phyloP scores from a whole-genome alignment of 2,329 filamentous ascomycete species.

The Aspergillus texensis region DNA sequence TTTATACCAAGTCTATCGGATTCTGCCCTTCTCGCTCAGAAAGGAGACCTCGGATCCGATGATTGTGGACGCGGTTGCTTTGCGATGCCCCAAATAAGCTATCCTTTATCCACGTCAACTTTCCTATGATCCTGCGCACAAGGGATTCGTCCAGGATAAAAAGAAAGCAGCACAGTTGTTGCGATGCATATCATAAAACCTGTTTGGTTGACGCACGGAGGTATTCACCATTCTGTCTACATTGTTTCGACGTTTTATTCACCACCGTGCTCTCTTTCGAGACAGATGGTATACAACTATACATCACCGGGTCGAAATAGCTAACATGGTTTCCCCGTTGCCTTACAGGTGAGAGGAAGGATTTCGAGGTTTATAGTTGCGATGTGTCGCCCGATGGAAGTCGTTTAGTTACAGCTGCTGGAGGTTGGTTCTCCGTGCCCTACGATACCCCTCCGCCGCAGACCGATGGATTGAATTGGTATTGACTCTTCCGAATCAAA shows the following conservation, averaged over 20 bases:
- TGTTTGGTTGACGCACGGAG: conserved; percentile 92
- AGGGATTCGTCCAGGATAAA: conserved; percentile 5
- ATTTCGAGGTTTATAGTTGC: conserved; percentile 98
- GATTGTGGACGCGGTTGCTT: conserved; percentile 16
- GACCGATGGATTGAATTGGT: neutral
- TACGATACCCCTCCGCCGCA: neutral
- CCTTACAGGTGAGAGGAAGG: conserved; percentile 81
- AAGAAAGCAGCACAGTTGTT: conserved; percentile 9
- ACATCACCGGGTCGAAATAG: neutral
- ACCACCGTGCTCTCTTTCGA: neutral
- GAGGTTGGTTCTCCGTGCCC: conserved; percentile 60
- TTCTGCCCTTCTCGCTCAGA: neutral
- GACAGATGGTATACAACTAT: neutral
- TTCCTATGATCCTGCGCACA: conserved; percentile 14
- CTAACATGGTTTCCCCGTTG: conserved; percentile 18
- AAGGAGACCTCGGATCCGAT: conserved; percentile 10
- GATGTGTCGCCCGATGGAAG: conserved; percentile 94
- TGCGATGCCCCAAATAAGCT: conserved; percentile 34
- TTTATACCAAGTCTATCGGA: neutral
- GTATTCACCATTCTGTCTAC: conserved; percentile 44
- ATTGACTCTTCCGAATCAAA: conserved; percentile 14
- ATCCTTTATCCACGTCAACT: conserved; percentile 26
- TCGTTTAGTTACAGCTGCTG: conserved; percentile 88
- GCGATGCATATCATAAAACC: conserved; percentile 89
- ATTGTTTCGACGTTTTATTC: conserved; percentile 1